Evolutionary conservation across 306 rosid species (phyloP).

Genomic region (Datisca glomerata): DNA sequence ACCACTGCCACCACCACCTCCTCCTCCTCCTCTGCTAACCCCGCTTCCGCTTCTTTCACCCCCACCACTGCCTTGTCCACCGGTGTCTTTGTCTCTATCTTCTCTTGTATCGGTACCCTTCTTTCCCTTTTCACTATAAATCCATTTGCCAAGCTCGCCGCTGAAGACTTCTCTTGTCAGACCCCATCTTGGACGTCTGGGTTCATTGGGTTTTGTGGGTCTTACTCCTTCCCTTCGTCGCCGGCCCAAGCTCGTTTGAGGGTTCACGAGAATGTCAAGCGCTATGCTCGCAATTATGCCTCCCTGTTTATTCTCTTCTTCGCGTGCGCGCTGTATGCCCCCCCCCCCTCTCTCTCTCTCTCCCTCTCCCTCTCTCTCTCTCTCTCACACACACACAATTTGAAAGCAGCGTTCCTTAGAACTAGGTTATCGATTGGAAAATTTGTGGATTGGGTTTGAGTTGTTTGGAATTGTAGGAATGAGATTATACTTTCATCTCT

Average conservation of each 20-base stretch:
- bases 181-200: slow-evolving; percentile 73
- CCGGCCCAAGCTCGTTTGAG: slow-evolving; percentile 70
- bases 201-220: slow-evolving; percentile 37
- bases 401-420: too few relatives aligned
- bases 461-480: neutral
- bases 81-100: slow-evolving; percentile 32
- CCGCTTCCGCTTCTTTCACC: neutral
- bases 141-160: slow-evolving; percentile 73
- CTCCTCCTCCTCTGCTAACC: neutral
- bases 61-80: slow-evolving; percentile 19
- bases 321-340: slow-evolving; percentile 59
- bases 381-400: too few relatives aligned
- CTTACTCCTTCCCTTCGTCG: slow-evolving; percentile 78
- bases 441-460: neutral
- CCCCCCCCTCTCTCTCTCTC: slow-evolving; percentile 1
- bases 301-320: slow-evolving; percentile 56
- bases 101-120: slow-evolving; percentile 47
- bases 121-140: slow-evolving; percentile 63
- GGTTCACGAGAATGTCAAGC: slow-evolving; percentile 80
- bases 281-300: slow-evolving; percentile 82
- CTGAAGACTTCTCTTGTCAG: slow-evolving; percentile 52
- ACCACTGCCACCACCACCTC: slow-evolving; percentile 13
- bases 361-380: neutral
- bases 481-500: neutral
- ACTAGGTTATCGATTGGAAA: neutral